A percentile compares a stretch with the other conserved stretches of the same genome.
Evolutionary conservation across 495 filamentous ascomycete species (phyloP).

Genomic region (Mytilinidion resinicola): DNA sequence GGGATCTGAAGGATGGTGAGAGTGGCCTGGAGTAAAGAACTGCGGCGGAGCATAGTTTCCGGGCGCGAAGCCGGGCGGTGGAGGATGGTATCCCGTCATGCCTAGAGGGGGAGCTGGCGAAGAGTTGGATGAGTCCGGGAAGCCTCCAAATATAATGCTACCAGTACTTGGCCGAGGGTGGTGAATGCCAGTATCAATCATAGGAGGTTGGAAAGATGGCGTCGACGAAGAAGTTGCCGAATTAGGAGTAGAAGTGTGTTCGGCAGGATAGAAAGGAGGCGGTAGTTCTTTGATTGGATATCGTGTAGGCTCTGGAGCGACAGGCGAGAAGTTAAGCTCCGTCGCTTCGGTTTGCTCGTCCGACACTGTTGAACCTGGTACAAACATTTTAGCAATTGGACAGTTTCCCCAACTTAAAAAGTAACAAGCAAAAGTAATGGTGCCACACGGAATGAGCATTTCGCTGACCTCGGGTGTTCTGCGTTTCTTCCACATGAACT

Average conservation of each 20-base stretch:
- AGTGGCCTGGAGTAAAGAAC: constrained; percentile 27
- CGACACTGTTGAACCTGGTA: background rate
- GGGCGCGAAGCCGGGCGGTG: constrained; percentile 16
- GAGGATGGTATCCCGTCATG: constrained; percentile 13
- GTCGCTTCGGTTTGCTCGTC: background rate
- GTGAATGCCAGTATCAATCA: constrained; percentile 10
- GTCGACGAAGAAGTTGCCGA: constrained; percentile 17
- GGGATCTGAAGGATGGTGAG: constrained; percentile 29
- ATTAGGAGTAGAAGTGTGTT: constrained; percentile 14
- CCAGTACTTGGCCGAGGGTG: constrained; percentile 28
- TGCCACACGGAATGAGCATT: background rate
- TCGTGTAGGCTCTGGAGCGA: background rate
- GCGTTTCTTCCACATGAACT: constrained; percentile 1
- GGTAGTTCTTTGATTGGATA: constrained; percentile 19
- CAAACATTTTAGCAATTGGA: background rate
- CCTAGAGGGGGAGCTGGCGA: constrained; percentile 27
- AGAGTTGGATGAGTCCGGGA: constrained; percentile 29
- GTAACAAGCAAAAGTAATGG: background rate
- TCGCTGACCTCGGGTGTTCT: constrained; percentile 12
- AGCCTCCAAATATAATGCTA: constrained; percentile 33
- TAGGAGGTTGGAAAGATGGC: background rate
- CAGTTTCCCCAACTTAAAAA: background rate
- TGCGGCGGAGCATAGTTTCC: constrained; percentile 15
- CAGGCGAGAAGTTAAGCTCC: no score
- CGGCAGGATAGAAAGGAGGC: constrained; percentile 30